Evolutionary conservation across 1,284 basidiomycete species (phyloP), one percentile per base, ranked within the genome.

Genomic region (Trametes versicolor): DNA sequence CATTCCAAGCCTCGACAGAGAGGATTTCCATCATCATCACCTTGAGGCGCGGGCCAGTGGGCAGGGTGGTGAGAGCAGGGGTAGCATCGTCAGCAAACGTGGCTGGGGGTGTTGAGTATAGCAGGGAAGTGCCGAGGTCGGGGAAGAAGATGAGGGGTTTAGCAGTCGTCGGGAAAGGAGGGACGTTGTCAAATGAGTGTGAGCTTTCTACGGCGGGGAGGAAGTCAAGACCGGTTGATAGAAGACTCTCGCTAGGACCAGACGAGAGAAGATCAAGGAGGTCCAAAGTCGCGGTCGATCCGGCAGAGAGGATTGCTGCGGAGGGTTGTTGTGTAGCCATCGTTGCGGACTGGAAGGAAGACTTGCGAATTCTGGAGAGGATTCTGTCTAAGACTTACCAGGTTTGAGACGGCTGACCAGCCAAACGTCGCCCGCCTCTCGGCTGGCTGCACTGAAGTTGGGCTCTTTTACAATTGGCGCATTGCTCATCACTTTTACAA

Each of bases 41-140:
- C 57, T 76, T 80, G 66, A 89, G 78, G 47, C 87, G 82, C 36
- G 84, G 85, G n/a, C 77, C 72, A 0, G 86, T 88, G 10, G 87
- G 87, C 32, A 77, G 75, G n/a, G 84, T 81, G 54, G 82, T 72
- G 29, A 75, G 74, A 9, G 70, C 58, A 15, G 60, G 64, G 25
- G 56, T 5, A n/a, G 48, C 45, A 60, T 62, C 62, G 37, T 23
- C 8, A 36, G 13, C 3, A n/a, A 63, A 10, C 10, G 37, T 7
- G 4, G 15, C 29, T 10, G 34, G n/a, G 36, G 66, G 34, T 43
- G 63, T 45, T 53, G 36, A 64, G 36, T 54, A 64, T 23, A 70
- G 41, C 34, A 63, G 55, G 21, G 73, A 64, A 21, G 70, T 58
- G 15, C 67, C 69, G 34, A 72, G 59, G 25, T 76, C 66, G 51